A percentile compares a stretch with the other conserved stretches of the same genome.
Conservation (phyloP, 2,329 filamentous ascomycete species). For the Cladophialophora chaetospira region DNA sequence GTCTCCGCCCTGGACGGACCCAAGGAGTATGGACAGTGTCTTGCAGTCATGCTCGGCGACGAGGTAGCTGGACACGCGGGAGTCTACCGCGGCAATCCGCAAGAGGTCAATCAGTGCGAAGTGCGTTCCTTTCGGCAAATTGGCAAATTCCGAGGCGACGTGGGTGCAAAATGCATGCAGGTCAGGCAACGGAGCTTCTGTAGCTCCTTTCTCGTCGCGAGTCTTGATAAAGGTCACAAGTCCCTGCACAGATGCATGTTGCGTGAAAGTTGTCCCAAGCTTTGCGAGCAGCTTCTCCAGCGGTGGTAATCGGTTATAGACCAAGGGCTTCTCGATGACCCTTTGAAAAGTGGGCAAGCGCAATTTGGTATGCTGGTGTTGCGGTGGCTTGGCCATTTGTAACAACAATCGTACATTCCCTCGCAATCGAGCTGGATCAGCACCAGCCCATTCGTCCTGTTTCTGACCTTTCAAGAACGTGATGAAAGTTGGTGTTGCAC, state of each 20-base stretch:
- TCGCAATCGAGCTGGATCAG: slow-evolving; percentile 67
- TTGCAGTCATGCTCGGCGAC: slow-evolving; percentile 70
- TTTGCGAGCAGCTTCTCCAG: slow-evolving; percentile 79
- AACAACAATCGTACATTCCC: slow-evolving; percentile 73
- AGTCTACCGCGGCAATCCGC: slow-evolving; percentile 73
- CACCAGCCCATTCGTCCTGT: slow-evolving; percentile 78
- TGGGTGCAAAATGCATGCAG: slow-evolving; percentile 66
- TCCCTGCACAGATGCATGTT: slow-evolving; percentile 61
- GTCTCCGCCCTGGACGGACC: slow-evolving; percentile 50
- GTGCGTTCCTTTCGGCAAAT: slow-evolving; percentile 64
- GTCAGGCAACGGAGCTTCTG: slow-evolving; percentile 70
- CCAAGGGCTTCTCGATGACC: slow-evolving; percentile 65
- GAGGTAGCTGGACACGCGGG: slow-evolving; percentile 77
- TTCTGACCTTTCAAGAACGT: slow-evolving; percentile 77
- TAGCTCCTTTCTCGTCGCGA: slow-evolving; percentile 50
- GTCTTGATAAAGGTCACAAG: slow-evolving; percentile 72
- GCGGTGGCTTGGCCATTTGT: slow-evolving; percentile 68
- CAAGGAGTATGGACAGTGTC: slow-evolving; percentile 63
- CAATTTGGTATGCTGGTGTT: slow-evolving; percentile 74
- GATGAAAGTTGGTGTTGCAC: slow-evolving; percentile 84
- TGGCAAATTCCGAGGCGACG: slow-evolving; percentile 57
- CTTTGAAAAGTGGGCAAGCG: slow-evolving; percentile 70
- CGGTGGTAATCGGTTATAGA: slow-evolving; percentile 77
- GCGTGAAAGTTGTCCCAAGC: slow-evolving; percentile 63
- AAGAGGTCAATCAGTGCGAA: slow-evolving; percentile 88